Evolutionary conservation across 495 filamentous ascomycete genomes (phyloP), one percentile per base, ranked within the genome.

Genomic region (Emericellopsis terricola): DNA sequence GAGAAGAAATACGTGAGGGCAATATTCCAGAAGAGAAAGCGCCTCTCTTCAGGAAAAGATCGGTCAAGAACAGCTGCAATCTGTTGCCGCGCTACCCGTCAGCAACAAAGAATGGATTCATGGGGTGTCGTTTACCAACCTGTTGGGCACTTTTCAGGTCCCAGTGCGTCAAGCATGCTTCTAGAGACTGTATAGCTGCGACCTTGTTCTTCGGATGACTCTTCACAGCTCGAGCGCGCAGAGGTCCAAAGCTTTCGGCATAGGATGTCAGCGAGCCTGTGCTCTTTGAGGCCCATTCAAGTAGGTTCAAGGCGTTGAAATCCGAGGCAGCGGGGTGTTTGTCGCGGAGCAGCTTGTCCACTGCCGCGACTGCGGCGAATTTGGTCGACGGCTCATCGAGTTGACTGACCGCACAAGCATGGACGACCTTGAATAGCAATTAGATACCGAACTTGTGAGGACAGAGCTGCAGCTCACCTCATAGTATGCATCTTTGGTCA

Each of bases 141-240:
- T 62, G 59, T 39, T 65, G 62, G 13, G 62, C 60, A 42, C 55
- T 59, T 31, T 56, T 54, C 36, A 62, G 56, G 32, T 65, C 62
- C 41, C 54, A 60, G 26, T 54, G 45, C 40, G 51, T 52, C 27
- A 65, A 40, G 37, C 62, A 65, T 5, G 50, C 35, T 34, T 60
- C 51, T 8, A 64, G 48, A 30, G 56, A 65, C 20, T 47, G 44
- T 2, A 47, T 31, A 4, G 52, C 46, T 13, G 46, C 33, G 17
- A 42, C 20, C 29, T 39, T 48, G 37, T 53, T 58, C 38, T 52
- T 57, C 16, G 60, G 55, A 21, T 52, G 40, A 15, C 53, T 53
- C 43, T 64, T 64, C 19, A 52, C 57, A 39, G 59, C 50, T 23
- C 53, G 47, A 15, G 40, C 43, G 10, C 60, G 50, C 28, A 65